Conservation (phyloP, 306 rosid genomes). For the Adenanthera pavonina region DNA sequence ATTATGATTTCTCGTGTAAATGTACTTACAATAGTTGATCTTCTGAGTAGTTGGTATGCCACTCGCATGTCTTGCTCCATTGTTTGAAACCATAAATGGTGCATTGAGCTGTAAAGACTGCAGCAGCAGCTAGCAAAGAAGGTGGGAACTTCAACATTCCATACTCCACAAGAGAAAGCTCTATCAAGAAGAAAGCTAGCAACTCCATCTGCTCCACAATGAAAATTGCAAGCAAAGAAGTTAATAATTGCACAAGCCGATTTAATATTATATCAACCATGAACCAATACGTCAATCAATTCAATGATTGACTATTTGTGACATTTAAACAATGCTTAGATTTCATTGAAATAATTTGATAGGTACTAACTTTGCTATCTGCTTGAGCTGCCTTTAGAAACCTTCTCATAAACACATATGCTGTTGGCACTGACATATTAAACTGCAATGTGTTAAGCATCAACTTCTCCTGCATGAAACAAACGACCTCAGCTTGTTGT, state of each 20-base stretch:
- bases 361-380: constrained; percentile 62
- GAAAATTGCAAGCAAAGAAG: background rate
- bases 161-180: constrained; percentile 85
- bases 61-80: constrained; percentile 87
- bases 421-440: constrained; percentile 94
- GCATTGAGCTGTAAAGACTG: constrained; percentile 83
- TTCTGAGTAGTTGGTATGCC: constrained; percentile 88
- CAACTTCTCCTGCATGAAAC: constrained; percentile 70
- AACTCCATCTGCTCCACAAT: constrained; percentile 69
- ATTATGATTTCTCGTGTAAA: background rate
- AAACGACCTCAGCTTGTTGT: constrained; percentile 11
- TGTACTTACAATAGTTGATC: constrained; percentile 72
- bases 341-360: background rate
- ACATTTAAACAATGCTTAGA: too few species aligned
- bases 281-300: too few species aligned
- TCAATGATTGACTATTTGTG: too few species aligned
- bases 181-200: constrained; percentile 83
- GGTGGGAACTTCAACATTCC: constrained; percentile 84
- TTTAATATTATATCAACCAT: too few species aligned
- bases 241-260: background rate
- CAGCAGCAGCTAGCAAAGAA: constrained; percentile 83
- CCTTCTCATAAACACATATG: constrained; percentile 79
- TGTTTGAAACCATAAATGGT: constrained; percentile 59
- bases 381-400: constrained; percentile 96
- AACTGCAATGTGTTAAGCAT: constrained; percentile 84